phyloP scores from a whole-genome alignment of 2,329 filamentous ascomycete species.

The Tothia fuscella region DNA sequence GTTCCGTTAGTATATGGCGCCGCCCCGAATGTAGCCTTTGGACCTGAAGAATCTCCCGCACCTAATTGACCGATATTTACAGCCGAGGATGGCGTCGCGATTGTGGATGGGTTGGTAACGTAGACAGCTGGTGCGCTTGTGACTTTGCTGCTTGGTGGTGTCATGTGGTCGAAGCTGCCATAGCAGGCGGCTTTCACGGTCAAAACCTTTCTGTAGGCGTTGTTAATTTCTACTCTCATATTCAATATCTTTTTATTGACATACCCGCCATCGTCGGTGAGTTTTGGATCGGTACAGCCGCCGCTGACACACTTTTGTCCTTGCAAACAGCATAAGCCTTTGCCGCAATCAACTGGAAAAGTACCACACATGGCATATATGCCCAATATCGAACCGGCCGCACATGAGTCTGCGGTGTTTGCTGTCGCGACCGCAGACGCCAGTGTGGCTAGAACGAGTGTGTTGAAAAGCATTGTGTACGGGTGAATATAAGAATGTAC shows the following conservation, averaged over 20 bases:
- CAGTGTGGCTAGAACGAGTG: conserved; percentile 5
- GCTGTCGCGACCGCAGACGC: conserved; percentile 4
- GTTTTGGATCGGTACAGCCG: conserved; percentile 2
- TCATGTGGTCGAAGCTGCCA: conserved; percentile 3
- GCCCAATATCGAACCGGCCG: conserved; percentile 9
- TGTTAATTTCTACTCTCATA: background rate
- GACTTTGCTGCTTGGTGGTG: background rate
- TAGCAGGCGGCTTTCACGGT: conserved; percentile 10
- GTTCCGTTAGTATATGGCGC: conserved; percentile 8
- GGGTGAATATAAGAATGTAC: background rate
- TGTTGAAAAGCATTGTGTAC: conserved; percentile 6
- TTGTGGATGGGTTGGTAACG: background rate
- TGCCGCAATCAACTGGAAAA: conserved; percentile 8
- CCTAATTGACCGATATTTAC: no score
- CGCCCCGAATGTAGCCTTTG: no score
- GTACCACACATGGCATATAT: conserved; percentile 9
- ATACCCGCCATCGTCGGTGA: background rate
- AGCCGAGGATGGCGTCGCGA: background rate
- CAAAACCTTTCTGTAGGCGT: background rate
- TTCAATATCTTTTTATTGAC: background rate
- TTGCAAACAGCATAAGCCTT: conserved; percentile 6
- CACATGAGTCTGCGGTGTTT: conserved; percentile 1
- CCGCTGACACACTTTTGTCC: conserved; percentile 9
- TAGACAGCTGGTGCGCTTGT: no score
- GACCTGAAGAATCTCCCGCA: background rate